These are phyloP conservation scores for Pseudocercospora fijiensis DNA, from an alignment of 2,329 filamentous ascomycete species.

Conservation along the genomic window DNA sequence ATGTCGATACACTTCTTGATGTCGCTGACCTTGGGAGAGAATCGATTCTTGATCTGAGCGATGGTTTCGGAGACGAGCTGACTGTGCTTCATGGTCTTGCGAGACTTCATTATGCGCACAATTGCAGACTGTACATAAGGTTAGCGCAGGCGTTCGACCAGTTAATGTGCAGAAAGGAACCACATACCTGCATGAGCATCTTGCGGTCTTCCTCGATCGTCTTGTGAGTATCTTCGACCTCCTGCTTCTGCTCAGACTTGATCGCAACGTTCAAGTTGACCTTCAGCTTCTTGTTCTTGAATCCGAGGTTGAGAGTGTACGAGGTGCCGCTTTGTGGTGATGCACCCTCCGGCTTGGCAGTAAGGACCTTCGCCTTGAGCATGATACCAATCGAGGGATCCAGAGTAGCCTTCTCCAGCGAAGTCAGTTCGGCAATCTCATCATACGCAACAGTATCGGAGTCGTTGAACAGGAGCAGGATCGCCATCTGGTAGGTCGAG, in stretches of 20 bases:
- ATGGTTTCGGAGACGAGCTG: conserved; percentile 95
- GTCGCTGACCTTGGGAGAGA: conserved; percentile 86
- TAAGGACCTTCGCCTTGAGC: conserved; percentile 87
- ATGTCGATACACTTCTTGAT: conserved; percentile 99
- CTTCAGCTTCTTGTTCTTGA: conserved; percentile 98
- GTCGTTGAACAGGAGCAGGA: conserved; percentile 92
- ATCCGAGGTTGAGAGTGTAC: conserved; percentile 86
- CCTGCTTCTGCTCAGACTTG: conserved; percentile 93
- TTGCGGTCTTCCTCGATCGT: conserved; percentile 98
- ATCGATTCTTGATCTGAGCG: conserved; percentile 87
- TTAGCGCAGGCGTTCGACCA: conserved; percentile 33
- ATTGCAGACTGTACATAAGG: conserved; percentile 74
- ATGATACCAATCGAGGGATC: conserved; percentile 85
- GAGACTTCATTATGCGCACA: conserved; percentile 98
- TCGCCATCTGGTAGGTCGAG: conserved; percentile 96
- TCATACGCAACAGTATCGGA: conserved; percentile 81
- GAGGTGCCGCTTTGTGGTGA: conserved; percentile 76
- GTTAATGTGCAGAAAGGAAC: conserved; percentile 5
- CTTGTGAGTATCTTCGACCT: conserved; percentile 97
- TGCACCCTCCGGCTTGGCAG: conserved; percentile 66
- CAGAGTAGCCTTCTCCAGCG: conserved; percentile 75
- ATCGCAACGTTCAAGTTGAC: conserved; percentile 94
- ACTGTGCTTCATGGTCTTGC: conserved; percentile 97
- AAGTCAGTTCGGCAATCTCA: conserved; percentile 79
- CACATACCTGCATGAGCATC: conserved; percentile 86